Evolutionary conservation across 148 eudicot genomes (phyloP).

Genomic region (Polygonum maritimum): DNA sequence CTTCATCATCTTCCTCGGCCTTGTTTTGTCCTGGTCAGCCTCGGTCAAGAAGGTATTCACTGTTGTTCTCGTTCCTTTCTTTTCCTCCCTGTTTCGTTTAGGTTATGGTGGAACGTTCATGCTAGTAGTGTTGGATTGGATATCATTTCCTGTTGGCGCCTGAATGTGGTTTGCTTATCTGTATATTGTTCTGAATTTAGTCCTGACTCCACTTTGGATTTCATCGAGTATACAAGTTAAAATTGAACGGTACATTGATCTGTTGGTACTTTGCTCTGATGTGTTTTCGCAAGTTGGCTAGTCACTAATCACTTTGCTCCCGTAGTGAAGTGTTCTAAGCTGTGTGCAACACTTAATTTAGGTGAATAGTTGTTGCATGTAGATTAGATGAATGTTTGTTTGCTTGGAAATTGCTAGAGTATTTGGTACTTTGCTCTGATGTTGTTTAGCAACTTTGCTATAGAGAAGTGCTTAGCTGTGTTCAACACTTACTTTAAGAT

Average conservation of each 20-base stretch:
- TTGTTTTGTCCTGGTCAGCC: conserved; percentile 92
- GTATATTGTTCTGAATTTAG: background rate
- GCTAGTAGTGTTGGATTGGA: background rate
- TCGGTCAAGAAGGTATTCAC: conserved; percentile 71
- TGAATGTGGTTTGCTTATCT: background rate
- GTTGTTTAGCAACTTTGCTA: background rate
- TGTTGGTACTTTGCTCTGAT: background rate
- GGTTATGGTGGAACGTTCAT: background rate
- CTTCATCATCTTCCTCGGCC: conserved; percentile 93
- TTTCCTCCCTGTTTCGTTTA: background rate
- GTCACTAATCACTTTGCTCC: background rate
- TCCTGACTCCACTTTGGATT: background rate
- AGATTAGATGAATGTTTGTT: background rate
- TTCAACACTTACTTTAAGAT: background rate
- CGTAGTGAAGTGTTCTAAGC: background rate
- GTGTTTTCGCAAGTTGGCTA: background rate
- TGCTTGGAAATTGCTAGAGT: too few relatives aligned
- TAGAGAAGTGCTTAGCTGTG: background rate
- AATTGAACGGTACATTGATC: background rate
- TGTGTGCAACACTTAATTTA: background rate
- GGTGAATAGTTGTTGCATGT: background rate
- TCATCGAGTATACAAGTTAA: background rate
- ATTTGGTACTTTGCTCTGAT: background rate
- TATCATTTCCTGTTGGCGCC: background rate
- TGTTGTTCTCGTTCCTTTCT: background rate